phyloP scores from a whole-genome alignment of 352 stramenopile genomes.

The Globisporangium alternatum region DNA sequence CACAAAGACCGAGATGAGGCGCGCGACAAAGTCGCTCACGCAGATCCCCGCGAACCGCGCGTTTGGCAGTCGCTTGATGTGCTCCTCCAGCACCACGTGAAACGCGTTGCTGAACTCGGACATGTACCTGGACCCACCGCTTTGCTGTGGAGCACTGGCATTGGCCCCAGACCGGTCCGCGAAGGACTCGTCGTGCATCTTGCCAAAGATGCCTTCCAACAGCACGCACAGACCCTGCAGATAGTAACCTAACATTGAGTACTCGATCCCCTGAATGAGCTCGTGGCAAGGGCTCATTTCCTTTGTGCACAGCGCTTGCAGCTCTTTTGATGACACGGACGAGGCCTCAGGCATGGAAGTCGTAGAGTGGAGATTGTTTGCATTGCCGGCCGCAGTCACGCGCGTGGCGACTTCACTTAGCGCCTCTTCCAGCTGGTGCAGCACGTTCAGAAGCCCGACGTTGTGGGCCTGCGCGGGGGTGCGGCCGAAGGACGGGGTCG shows the following conservation, averaged over 20 bases:
- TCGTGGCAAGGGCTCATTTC: conserved; percentile 45
- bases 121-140: conserved; percentile 72
- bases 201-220: conserved; percentile 61
- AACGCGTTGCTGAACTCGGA: conserved; percentile 68
- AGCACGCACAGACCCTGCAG: conserved; percentile 56
- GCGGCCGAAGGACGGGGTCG: conserved; percentile 48
- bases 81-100: conserved; percentile 64
- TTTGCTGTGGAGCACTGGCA: conserved; percentile 6
- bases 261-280: conserved; percentile 53
- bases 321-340: conserved; percentile 29
- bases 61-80: conserved; percentile 61
- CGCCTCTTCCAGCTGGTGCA: conserved; percentile 64
- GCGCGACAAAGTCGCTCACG: conserved; percentile 63
- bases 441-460: conserved; percentile 61
- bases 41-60: conserved; percentile 47
- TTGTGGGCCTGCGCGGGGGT: conserved; percentile 79
- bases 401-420: conserved; percentile 51
- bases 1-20: conserved; percentile 76
- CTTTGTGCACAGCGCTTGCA: conserved; percentile 33
- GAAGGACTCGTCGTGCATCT: conserved; percentile 87
- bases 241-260: conserved; percentile 66
- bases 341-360: not conserved
- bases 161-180: conserved; percentile 25
- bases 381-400: conserved; percentile 23
- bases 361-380: conserved; percentile 4